Evolutionary conservation across 139 green algal species (phyloP), one percentile per base, ranked within the genome.

Genomic region (Zygnema cylindricum): DNA sequence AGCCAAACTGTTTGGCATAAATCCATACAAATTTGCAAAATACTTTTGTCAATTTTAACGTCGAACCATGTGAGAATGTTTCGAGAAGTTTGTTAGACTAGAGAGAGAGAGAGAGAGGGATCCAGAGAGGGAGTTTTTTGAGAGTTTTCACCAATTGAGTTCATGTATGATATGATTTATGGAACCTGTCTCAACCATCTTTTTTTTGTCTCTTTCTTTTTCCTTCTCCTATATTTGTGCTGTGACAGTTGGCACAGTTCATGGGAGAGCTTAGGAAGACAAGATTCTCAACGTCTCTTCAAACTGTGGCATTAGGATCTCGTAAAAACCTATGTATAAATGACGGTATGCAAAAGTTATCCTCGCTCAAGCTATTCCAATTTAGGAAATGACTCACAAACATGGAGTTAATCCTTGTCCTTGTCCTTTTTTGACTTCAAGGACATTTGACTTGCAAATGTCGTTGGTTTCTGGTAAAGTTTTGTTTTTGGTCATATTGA

Each of bases 311-410:
- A 30, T 71, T 94, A 0, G 91, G 36, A 0, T 91, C 84, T 7
- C 76, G 89, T 43, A 92, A 95, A 81, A 93, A 91, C 33, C 91
- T 98, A 81, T 99, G 97, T 92, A 93, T 99, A 25, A 98, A 99
- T 91, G 89, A 95, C 0, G 84, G 91, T 25, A 84, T 22, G 39
- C n/a, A n/a, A n/a, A 25, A 55, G 75, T 2, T 96, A 98, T 84
- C 55, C 69, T 22, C 43, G n/a, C 77, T 32, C 54, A 43, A 7
- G 21, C 77, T 55, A 55, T 55, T 55, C 11, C 54, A 41, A 84
- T 81, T 21, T 35, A 25, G 30, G 30, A 30, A 73, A 73, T 25
- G 57, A n/a, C 30, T 25, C 57, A 73, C 57, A 30, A 30, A 30
- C 30, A 30, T 25, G 57, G 57, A 30, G 57, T 11, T 16, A 21